Evolutionary conservation across 108 stramenopile genomes (phyloP).

Genomic region (Aurantiochytrium sp.): DNA sequence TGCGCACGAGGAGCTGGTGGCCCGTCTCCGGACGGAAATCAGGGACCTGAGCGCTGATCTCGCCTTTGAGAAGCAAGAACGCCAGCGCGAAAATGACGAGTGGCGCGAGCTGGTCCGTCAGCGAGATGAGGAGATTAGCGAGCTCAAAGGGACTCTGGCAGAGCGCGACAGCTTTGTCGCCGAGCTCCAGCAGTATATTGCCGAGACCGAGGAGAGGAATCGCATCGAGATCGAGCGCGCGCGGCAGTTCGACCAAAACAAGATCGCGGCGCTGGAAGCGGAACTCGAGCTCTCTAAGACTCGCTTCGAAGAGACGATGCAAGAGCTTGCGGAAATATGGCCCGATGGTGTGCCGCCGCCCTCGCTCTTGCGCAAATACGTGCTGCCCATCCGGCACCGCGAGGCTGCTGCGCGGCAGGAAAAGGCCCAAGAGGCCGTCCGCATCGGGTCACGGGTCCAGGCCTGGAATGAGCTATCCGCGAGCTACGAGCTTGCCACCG

Average conservation of each 20-base stretch:
- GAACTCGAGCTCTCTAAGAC: neutral
- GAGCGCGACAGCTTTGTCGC: neutral
- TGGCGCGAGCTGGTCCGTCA: neutral
- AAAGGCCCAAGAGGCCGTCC: neutral
- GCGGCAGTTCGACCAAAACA: neutral
- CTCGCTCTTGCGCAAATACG: neutral
- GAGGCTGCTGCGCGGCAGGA: neutral
- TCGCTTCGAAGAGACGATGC: neutral
- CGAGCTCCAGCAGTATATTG: neutral
- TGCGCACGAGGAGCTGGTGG: conserved; percentile 2
- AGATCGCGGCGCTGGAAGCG: neutral
- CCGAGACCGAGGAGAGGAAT: neutral
- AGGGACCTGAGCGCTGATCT: neutral
- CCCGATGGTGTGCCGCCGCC: conserved; percentile 15
- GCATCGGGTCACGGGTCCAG: neutral
- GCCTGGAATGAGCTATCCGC: neutral
- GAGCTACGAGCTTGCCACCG: neutral
- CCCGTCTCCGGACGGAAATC: neutral
- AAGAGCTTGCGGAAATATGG: neutral
- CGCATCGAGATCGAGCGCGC: conserved; percentile 14
- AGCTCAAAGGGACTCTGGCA: neutral
- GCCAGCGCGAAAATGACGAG: conserved; percentile 15
- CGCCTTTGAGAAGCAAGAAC: neutral
- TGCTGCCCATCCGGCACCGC: neutral
- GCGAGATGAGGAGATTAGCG: conserved; percentile 10